Base-by-base conservation (phyloP, 164 flowering plant genomes). In the Pachysandra terminalis region DNA sequence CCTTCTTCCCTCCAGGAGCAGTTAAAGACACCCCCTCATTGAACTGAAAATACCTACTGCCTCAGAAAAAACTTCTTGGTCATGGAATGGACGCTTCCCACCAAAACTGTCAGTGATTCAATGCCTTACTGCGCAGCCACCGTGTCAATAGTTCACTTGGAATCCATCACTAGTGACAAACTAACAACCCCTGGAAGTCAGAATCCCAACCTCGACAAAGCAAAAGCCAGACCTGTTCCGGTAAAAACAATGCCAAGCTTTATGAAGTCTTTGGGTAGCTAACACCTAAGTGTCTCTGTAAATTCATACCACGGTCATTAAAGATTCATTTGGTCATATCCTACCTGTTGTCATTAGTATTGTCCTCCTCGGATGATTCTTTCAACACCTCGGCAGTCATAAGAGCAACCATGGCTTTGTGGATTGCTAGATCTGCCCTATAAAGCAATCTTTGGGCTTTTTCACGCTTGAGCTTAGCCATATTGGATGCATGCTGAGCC, bases 391-490 rank as follows among this genome's bases (percentile, higher is more conserved):
- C 96, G 9, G 97, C 99, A 65, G 78, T 86, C 93, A 87, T 87
- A 37, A 93, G 82, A 66, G 99, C 93, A 77, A 71, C 82, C 66
- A 78, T 86, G 67, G 99, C 99, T 78, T 87, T 93, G 80, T 93
- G 96, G 61, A 91, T 81, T 23, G 96, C 97, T 32, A 85, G 65
- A 74, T 96, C 98, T 22, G 97, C 99, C 73, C 83, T 80, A 68
- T 79, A 81, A 21, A 81, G 78, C 80, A 93, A 67, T 72, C 87
- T 89, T 76, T 86, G 85, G 59, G 98, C 99, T 40, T 76, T 87
- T 71, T 89, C 91, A 59, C 92, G 78, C 80, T 91, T 96, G 12
- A 88, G 79, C 66, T 81, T 93, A n/a, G 98, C 98, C 82, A 88
- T 78, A 66, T 79, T 80, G 5, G 40, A 78, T 16, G 97, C 95